Evolutionary conservation across 2,329 filamentous ascomycete genomes (phyloP).

Genomic region (Colletotrichum navitas): DNA sequence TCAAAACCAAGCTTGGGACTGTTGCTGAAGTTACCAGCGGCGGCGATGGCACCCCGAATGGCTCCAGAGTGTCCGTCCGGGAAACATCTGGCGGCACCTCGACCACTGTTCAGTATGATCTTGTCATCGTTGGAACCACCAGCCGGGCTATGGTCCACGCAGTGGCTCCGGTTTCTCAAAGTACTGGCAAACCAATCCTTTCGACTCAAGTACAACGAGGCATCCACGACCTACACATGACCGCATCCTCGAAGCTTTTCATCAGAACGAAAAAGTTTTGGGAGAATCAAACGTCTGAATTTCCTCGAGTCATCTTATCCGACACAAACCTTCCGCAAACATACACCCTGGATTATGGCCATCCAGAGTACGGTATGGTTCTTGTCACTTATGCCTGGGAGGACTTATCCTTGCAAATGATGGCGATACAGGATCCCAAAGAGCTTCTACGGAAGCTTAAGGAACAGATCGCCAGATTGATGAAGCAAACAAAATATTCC

Average conservation of each 20-base stretch:
- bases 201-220: conserved; percentile 6
- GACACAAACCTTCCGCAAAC: conserved; percentile 12
- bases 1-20: not conserved
- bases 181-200: not conserved
- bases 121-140: not conserved
- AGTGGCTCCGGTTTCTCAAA: not conserved
- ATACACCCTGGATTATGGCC: conserved; percentile 9
- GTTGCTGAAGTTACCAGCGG: not conserved
- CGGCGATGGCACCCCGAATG: not conserved
- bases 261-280: conserved; percentile 24
- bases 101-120: not conserved
- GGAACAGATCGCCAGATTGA: not conserved
- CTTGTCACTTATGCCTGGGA: conserved; percentile 13
- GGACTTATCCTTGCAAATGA: conserved; percentile 11
- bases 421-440: conserved; percentile 9
- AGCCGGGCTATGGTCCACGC: not conserved
- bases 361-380: conserved; percentile 11
- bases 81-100: not conserved
- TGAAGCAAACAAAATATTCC: not conserved
- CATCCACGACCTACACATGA: conserved; percentile 24
- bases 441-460: conserved; percentile 13
- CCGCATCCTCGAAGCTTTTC: conserved; percentile 24
- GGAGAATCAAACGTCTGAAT: conserved; percentile 13
- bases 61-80: not conserved
- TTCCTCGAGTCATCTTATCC: conserved; percentile 17